Conservation (phyloP, 2,329 filamentous ascomycete genomes). For the Zymoseptoria crescenta region DNA sequence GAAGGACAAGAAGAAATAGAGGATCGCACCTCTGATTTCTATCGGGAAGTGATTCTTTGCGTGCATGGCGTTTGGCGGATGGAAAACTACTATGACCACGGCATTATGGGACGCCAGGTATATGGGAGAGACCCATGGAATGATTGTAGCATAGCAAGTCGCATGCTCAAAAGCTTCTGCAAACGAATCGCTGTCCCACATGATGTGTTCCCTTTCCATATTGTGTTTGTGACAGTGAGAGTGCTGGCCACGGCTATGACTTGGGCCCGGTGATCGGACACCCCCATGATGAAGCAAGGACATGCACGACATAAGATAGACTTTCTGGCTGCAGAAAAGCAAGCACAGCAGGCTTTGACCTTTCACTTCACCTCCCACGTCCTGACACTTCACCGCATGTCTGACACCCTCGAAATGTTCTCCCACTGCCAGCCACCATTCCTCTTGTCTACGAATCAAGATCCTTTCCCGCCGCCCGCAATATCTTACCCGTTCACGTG, state of each 20-base stretch:
- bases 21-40: conserved; percentile 3
- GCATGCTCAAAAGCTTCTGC: conserved; percentile 17
- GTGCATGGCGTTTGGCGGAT: conserved; percentile 17
- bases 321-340: neutral
- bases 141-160: conserved; percentile 18
- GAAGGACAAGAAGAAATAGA: conserved; percentile 72
- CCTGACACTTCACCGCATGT: neutral
- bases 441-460: neutral
- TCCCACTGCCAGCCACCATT: neutral
- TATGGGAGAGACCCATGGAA: conserved; percentile 13
- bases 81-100: conserved; percentile 11
- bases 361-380: neutral
- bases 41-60: conserved; percentile 17
- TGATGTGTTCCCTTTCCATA: neutral
- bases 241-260: neutral
- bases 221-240: neutral
- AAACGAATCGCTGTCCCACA: conserved; percentile 14
- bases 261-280: too few relatives aligned
- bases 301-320: neutral
- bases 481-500: neutral
- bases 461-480: neutral
- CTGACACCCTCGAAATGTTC: neutral
- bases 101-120: conserved; percentile 16
- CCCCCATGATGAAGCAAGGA: neutral
- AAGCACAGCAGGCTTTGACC: neutral